phyloP scores from a whole-genome alignment of 2,329 filamentous ascomycete genomes.

The Microcyclospora pomicola region DNA sequence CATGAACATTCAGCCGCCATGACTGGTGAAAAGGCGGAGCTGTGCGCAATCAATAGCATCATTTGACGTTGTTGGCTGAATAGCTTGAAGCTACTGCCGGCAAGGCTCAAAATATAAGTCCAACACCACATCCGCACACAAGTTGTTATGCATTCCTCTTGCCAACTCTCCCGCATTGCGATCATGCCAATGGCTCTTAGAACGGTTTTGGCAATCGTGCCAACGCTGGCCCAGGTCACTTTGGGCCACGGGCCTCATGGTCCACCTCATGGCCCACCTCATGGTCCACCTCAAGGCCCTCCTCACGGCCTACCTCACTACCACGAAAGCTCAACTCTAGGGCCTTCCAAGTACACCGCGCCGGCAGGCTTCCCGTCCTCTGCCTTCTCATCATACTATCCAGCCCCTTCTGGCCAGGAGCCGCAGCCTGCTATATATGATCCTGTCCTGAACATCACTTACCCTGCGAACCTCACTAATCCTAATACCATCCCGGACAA shows the following conservation, averaged over 20 bases:
- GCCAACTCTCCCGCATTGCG: too few relatives aligned
- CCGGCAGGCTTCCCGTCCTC: slow-evolving; percentile 8
- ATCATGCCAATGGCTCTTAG: not conserved
- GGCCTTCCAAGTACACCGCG: slow-evolving; percentile 4
- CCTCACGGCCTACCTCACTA: not conserved
- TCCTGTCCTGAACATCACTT: slow-evolving; percentile 41
- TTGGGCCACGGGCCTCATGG: slow-evolving; percentile 4
- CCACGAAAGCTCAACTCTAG: slow-evolving; percentile 1
- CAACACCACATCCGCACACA: too few relatives aligned
- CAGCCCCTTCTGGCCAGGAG: slow-evolving; percentile 33
- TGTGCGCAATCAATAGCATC: too few relatives aligned
- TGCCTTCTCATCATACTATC: slow-evolving; percentile 11
- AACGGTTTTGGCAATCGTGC: slow-evolving; percentile 2
- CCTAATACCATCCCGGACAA: slow-evolving; percentile 37
- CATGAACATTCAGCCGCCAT: too few relatives aligned
- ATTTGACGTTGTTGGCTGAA: too few relatives aligned
- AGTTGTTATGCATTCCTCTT: too few relatives aligned
- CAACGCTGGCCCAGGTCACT: slow-evolving; percentile 4
- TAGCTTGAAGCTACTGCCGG: too few relatives aligned
- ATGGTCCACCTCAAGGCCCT: not conserved
- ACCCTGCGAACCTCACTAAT: slow-evolving; percentile 39
- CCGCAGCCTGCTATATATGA: slow-evolving; percentile 42
- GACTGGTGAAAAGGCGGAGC: too few relatives aligned
- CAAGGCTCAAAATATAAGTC: too few relatives aligned
- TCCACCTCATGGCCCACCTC: not conserved